Percentiles rank a stretch among this genome's conserved stretches.
phyloP scores from a whole-genome alignment of 345 rosid genomes.

The Schrenkiella parvula region DNA sequence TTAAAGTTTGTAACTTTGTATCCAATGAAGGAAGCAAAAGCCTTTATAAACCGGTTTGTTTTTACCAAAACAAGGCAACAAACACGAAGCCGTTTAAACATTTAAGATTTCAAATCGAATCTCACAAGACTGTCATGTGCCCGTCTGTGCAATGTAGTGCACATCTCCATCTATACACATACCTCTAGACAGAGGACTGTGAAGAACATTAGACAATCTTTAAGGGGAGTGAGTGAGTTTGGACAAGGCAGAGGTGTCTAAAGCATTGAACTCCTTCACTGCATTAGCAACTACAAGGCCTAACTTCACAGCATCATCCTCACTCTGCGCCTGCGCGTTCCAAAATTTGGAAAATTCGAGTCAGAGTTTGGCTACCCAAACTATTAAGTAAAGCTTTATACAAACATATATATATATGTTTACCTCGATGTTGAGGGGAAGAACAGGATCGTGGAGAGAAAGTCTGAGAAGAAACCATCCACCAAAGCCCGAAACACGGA shows the following conservation, averaged over 20 bases:
- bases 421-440: constrained; percentile 98
- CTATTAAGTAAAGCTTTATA: not conserved
- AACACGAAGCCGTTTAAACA: no score
- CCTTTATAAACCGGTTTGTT: not conserved
- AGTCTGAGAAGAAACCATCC: constrained; percentile 99
- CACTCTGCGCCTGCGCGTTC: constrained; percentile 57
- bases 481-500: constrained; percentile 83
- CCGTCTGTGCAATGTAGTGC: not conserved
- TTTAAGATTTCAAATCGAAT: not conserved
- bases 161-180: not conserved
- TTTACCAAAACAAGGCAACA: no score
- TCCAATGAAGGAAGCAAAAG: not conserved
- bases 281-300: constrained; percentile 66
- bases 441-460: constrained; percentile 96
- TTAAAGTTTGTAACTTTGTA: no score
- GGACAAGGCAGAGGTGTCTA: constrained; percentile 80
- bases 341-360: not conserved
- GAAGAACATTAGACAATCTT: not conserved
- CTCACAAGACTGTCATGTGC: not conserved
- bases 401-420: not conserved
- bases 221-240: constrained; percentile 43
- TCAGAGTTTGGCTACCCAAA: not conserved
- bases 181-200: not conserved
- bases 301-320: constrained; percentile 71
- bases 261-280: constrained; percentile 61